Percentiles rank a stretch among this genome's conserved stretches.
phyloP scores from a whole-genome alignment of 495 filamentous ascomycete species.

The Lasiosphaeria miniovina region DNA sequence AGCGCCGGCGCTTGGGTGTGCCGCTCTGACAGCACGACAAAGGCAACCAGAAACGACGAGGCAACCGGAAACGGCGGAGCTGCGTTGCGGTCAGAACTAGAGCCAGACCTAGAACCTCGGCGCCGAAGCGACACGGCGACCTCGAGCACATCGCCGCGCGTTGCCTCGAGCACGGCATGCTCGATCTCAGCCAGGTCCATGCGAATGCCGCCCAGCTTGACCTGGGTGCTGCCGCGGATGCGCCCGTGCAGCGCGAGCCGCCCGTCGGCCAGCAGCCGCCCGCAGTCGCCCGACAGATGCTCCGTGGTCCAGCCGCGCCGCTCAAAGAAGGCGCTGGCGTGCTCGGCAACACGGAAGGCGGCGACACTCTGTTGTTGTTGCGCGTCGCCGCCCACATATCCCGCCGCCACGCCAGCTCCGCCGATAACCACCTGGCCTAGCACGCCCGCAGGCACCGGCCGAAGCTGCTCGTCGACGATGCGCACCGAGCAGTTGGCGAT shows the following conservation, averaged over 20 bases:
- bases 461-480: conserved; percentile 36
- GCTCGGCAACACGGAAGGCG: neutral
- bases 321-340: conserved; percentile 18
- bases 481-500: conserved; percentile 30
- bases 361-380: conserved; percentile 2
- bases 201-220: conserved; percentile 44
- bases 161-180: conserved; percentile 22
- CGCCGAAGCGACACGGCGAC: conserved; percentile 10
- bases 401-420: conserved; percentile 25
- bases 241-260: conserved; percentile 34
- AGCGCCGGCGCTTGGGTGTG: neutral
- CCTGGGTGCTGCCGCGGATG: conserved; percentile 39
- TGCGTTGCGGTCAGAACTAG: too few species aligned
- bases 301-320: conserved; percentile 14
- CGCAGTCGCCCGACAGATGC: conserved; percentile 45
- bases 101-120: neutral
- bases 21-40: conserved; percentile 11
- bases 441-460: conserved; percentile 32
- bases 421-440: conserved; percentile 30
- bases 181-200: conserved; percentile 46
- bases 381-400: conserved; percentile 16
- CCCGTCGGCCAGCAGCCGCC: conserved; percentile 34
- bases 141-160: conserved; percentile 3
- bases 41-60: conserved; percentile 13
- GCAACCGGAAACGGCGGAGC: too few species aligned